Evolutionary conservation across 177 flowering plant species (phyloP).

Genomic region (Telopea speciosissima): DNA sequence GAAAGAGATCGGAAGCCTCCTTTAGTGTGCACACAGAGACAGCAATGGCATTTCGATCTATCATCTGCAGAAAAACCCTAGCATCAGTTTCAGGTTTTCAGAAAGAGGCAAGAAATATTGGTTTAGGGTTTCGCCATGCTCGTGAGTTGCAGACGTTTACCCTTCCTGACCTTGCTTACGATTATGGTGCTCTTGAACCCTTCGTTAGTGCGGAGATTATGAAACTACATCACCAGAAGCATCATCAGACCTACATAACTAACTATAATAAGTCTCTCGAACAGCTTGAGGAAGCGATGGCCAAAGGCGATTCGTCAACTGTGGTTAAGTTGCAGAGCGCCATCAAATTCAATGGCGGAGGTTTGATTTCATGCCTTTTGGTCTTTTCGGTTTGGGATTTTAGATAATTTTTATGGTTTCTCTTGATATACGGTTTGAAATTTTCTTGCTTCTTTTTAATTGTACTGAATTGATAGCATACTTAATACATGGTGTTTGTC

Average conservation of each 20-base stretch:
- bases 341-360: constrained; percentile 99
- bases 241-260: constrained; percentile 83
- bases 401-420: no score
- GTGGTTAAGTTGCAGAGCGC: constrained; percentile 78
- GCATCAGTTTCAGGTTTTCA: constrained; percentile 7
- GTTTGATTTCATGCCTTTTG: constrained; percentile 22
- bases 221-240: constrained; percentile 94
- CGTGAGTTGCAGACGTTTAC: constrained; percentile 60
- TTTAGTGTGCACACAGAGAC: neutral
- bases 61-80: constrained; percentile 15
- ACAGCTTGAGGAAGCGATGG: constrained; percentile 59
- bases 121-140: constrained; percentile 20
- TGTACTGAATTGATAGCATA: no score
- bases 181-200: constrained; percentile 89
- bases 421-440: no score
- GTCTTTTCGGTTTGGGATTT: neutral
- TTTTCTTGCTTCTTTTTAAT: no score
- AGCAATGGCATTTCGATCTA: constrained; percentile 24
- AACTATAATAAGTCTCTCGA: constrained; percentile 88
- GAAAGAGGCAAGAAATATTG: constrained; percentile 23
- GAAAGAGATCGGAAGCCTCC: neutral
- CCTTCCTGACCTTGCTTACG: constrained; percentile 88
- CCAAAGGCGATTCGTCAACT: constrained; percentile 57
- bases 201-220: constrained; percentile 89
- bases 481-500: no score